Conservation (phyloP, 1,139 yeast genomes). For the Taiozyma onychis region DNA sequence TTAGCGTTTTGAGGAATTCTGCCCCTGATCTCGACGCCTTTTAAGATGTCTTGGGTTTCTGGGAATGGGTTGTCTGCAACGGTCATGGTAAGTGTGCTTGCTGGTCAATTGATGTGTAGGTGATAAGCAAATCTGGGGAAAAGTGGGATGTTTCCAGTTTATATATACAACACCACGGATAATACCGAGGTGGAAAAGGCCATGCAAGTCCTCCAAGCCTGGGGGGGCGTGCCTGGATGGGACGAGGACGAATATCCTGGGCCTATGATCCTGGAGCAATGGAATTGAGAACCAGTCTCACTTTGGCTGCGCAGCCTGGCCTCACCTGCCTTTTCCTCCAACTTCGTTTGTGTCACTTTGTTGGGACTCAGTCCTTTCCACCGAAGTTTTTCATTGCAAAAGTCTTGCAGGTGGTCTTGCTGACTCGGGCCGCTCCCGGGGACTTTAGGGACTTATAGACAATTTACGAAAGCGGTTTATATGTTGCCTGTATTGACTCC, state of each 20-base stretch:
- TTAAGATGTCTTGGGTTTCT: slow-evolving; percentile 40
- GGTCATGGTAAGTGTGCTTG: slow-evolving; percentile 7
- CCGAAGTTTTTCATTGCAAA: neutral
- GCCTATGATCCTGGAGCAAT: neutral
- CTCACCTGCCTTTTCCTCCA: neutral
- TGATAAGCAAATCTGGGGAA: neutral
- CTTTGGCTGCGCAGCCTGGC: neutral
- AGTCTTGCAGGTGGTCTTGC: neutral
- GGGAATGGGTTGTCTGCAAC: slow-evolving; percentile 41
- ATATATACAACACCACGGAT: neutral
- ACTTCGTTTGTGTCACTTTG: neutral
- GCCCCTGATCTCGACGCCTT: slow-evolving; percentile 50
- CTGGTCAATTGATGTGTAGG: neutral
- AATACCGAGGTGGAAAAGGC: neutral
- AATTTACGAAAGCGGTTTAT: no score
- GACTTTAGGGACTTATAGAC: neutral
- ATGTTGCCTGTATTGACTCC: neutral
- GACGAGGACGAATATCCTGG: neutral
- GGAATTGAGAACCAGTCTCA: neutral
- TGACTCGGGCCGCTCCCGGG: neutral
- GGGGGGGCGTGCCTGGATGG: neutral
- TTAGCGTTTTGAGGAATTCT: slow-evolving; percentile 45
- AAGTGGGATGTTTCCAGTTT: slow-evolving; percentile 1
- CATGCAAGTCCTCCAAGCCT: neutral
- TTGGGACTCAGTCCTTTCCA: neutral